Conservation (phyloP, 371 early-diverging fungal species). For the Mycotypha africana region DNA sequence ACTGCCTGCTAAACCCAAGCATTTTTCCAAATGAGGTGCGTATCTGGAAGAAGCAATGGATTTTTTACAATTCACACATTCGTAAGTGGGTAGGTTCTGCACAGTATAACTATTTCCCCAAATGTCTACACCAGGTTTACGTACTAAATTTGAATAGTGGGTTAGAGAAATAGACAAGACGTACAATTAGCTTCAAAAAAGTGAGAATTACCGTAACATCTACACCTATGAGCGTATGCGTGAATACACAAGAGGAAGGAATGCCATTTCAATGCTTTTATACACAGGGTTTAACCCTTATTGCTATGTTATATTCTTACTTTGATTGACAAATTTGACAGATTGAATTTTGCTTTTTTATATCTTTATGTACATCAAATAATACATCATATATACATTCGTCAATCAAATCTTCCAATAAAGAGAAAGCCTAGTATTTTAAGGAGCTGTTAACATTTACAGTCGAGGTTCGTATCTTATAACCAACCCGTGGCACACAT, state of each 20-base stretch:
- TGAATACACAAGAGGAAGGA: not conserved
- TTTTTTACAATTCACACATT: conserved; percentile 76
- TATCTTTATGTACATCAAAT: conserved; percentile 61
- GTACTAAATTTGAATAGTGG: conserved; percentile 21
- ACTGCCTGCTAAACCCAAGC: conserved; percentile 80
- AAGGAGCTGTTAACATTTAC: not conserved
- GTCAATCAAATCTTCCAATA: conserved; percentile 54
- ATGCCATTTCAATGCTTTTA: not conserved
- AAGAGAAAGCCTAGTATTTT: conserved; percentile 31
- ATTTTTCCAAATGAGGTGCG: conserved; percentile 87
- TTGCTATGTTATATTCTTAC: conserved; percentile 31
- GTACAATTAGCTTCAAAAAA: not conserved
- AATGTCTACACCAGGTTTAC: conserved; percentile 59
- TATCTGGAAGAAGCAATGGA: conserved; percentile 76
- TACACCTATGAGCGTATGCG: conserved; percentile 9
- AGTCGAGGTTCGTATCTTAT: no score
- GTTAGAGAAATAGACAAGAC: not conserved
- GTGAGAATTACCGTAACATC: conserved; percentile 23
- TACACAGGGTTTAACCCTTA: not conserved
- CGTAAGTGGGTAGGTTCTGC: conserved; percentile 54
- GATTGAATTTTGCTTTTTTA: conserved; percentile 42
- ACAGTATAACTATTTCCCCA: conserved; percentile 63
- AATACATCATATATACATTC: conserved; percentile 64
- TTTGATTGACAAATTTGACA: conserved; percentile 72
- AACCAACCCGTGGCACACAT: not conserved